These are phyloP conservation scores for Leccinum subgranulosum DNA, from an alignment of 768 basidiomycete genomes.

Conservation along the genomic window DNA sequence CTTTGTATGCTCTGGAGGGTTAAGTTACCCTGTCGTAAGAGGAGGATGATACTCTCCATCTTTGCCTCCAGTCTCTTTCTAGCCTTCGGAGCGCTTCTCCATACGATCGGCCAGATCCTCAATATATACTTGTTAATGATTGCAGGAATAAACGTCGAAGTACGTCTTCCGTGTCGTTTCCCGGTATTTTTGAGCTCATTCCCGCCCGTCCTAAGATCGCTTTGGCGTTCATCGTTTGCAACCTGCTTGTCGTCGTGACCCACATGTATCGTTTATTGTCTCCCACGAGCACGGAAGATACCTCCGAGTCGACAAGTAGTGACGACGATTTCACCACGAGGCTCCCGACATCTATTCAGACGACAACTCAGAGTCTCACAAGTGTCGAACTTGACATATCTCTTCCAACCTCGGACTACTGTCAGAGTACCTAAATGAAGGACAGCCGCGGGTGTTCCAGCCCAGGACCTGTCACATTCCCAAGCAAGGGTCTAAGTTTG, in stretches of 20 bases:
- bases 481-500: too few relatives aligned
- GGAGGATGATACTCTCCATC: constrained; percentile 23
- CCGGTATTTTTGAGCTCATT: not conserved
- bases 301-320: not conserved
- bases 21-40: constrained; percentile 17
- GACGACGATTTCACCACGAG: constrained; percentile 16
- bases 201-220: constrained; percentile 5
- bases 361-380: constrained; percentile 1
- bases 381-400: constrained; percentile 6
- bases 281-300: not conserved
- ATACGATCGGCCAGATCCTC: constrained; percentile 10
- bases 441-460: not conserved
- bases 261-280: constrained; percentile 12
- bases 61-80: constrained; percentile 20
- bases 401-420: not conserved
- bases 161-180: constrained; percentile 1
- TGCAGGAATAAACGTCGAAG: constrained; percentile 18
- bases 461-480: not conserved
- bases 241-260: constrained; percentile 23
- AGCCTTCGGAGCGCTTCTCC: constrained; percentile 14
- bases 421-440: not conserved
- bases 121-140: not conserved
- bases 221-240: constrained; percentile 19
- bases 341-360: not conserved
- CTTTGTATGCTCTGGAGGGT: constrained; percentile 21